phyloP scores from a whole-genome alignment of 345 rosid genomes.

The Dipteronia dyeriana region DNA sequence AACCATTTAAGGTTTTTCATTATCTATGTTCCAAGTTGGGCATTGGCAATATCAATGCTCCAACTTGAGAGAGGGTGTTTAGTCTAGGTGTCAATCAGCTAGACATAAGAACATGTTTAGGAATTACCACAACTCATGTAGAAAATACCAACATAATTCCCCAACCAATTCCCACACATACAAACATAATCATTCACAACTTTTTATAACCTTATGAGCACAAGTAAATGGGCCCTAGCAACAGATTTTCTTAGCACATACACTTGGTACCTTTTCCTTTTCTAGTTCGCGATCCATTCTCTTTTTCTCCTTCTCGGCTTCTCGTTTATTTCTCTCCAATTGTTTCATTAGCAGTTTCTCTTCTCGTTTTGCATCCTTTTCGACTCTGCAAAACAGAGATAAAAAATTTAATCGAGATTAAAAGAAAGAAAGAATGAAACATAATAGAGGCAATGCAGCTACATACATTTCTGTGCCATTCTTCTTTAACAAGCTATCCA shows the following conservation, averaged over 20 bases:
- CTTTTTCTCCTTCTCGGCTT: constrained; percentile 80
- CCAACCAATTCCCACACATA: not conserved
- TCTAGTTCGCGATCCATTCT: constrained; percentile 60
- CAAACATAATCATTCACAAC: not conserved
- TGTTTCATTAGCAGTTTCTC: constrained; percentile 64
- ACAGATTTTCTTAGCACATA: constrained; percentile 28
- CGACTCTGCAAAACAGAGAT: constrained; percentile 44
- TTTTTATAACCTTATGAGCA: not conserved
- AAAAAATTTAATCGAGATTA: not conserved
- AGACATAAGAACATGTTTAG: too few relatives aligned
- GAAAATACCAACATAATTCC: not conserved
- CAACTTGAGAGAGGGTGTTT: too few relatives aligned
- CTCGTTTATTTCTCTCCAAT: constrained; percentile 64
- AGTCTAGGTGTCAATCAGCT: too few relatives aligned
- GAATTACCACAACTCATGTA: constrained; percentile 3
- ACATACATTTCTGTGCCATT: constrained; percentile 59
- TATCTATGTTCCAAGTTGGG: too few relatives aligned
- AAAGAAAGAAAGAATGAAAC: not conserved
- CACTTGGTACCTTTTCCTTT: constrained; percentile 64
- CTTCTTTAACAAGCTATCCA: constrained; percentile 56
- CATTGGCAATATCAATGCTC: too few relatives aligned
- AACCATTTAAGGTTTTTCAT: too few relatives aligned
- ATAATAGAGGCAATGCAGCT: constrained; percentile 16
- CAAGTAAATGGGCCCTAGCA: not conserved
- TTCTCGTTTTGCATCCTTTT: constrained; percentile 59